A percentile compares a stretch with the other conserved stretches of the same genome.
Evolutionary conservation across 2,329 filamentous ascomycete genomes (phyloP).

Genomic region (Verticillium zaregamsianum): DNA sequence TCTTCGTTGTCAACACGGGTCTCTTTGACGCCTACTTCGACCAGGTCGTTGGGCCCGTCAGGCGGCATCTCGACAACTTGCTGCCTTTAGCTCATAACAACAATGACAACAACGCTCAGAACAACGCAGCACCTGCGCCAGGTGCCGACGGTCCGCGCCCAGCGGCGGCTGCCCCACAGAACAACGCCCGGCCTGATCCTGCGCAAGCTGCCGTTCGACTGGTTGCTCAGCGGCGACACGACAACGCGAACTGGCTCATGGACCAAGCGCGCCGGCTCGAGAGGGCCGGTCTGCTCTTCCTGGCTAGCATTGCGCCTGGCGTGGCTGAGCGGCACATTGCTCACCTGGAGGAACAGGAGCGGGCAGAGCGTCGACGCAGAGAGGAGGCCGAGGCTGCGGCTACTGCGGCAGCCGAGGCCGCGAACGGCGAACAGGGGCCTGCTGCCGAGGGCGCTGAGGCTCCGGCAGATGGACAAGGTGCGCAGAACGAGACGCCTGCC

Average conservation of each 20-base stretch:
- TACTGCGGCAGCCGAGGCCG: slow-evolving; percentile 27
- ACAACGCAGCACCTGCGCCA: slow-evolving; percentile 20
- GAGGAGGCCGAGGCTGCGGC: slow-evolving; percentile 37
- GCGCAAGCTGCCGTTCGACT: slow-evolving; percentile 50
- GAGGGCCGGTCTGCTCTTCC: slow-evolving; percentile 57
- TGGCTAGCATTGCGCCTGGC: slow-evolving; percentile 63
- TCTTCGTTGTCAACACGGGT: slow-evolving; percentile 59
- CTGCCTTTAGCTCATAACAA: slow-evolving; percentile 46
- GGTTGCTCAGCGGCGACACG: slow-evolving; percentile 39
- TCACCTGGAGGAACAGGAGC: slow-evolving; percentile 48
- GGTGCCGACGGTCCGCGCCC: background rate
- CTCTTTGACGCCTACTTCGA: slow-evolving; percentile 52
- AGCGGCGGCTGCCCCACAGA: slow-evolving; percentile 14
- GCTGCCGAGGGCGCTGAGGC: background rate
- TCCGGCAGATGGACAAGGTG: background rate
- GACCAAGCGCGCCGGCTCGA: slow-evolving; percentile 51
- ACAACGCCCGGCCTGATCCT: slow-evolving; percentile 33
- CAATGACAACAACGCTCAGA: slow-evolving; percentile 19
- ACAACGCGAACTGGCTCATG: slow-evolving; percentile 45
- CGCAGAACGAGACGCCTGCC: background rate
- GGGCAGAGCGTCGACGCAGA: slow-evolving; percentile 37
- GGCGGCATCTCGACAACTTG: slow-evolving; percentile 55
- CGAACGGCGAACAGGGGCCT: slow-evolving; percentile 16
- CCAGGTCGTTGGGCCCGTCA: slow-evolving; percentile 51
- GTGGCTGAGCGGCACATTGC: slow-evolving; percentile 63